These are phyloP conservation scores for Backusella tarrabulga DNA, from an alignment of 192 early-diverging fungal genomes.

Conservation along the genomic window DNA sequence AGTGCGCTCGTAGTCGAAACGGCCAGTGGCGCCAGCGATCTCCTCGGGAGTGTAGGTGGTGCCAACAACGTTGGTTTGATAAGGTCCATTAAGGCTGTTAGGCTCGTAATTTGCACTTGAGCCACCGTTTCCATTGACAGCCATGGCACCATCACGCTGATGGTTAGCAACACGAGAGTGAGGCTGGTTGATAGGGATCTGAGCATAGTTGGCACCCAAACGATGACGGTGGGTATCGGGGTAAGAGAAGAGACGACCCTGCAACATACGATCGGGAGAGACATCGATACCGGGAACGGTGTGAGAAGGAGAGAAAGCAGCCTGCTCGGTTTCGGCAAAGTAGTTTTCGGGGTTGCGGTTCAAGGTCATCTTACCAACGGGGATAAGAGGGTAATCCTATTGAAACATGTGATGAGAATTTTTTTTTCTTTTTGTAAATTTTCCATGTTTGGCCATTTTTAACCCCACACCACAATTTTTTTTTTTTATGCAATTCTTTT, in stretches of 20 bases:
- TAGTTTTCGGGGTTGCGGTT: slow-evolving; percentile 85
- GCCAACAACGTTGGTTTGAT: slow-evolving; percentile 55
- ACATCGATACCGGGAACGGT: slow-evolving; percentile 82
- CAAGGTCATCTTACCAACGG: slow-evolving; percentile 75
- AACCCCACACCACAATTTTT: neutral
- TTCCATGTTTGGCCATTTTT: neutral
- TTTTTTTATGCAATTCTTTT: neutral
- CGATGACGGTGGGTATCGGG: slow-evolving; percentile 86
- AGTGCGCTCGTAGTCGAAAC: slow-evolving; percentile 52
- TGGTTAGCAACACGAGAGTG: slow-evolving; percentile 59
- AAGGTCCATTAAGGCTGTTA: slow-evolving; percentile 57
- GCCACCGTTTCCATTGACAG: slow-evolving; percentile 61
- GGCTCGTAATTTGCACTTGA: slow-evolving; percentile 66
- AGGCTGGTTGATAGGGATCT: slow-evolving; percentile 84
- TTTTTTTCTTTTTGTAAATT: neutral
- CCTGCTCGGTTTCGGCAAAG: slow-evolving; percentile 85
- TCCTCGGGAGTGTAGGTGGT: slow-evolving; percentile 49
- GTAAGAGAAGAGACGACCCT: slow-evolving; percentile 84
- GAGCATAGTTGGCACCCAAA: slow-evolving; percentile 75
- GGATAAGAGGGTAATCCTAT: slow-evolving; percentile 67
- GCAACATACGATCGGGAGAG: slow-evolving; percentile 78
- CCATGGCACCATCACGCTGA: slow-evolving; percentile 75
- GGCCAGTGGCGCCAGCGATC: slow-evolving; percentile 54
- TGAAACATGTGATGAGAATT: slow-evolving; percentile 21
- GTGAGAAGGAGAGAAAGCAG: slow-evolving; percentile 75